Base-by-base conservation (phyloP, 2,329 filamentous ascomycete genomes). In the Lasiodiplodia citricola region DNA sequence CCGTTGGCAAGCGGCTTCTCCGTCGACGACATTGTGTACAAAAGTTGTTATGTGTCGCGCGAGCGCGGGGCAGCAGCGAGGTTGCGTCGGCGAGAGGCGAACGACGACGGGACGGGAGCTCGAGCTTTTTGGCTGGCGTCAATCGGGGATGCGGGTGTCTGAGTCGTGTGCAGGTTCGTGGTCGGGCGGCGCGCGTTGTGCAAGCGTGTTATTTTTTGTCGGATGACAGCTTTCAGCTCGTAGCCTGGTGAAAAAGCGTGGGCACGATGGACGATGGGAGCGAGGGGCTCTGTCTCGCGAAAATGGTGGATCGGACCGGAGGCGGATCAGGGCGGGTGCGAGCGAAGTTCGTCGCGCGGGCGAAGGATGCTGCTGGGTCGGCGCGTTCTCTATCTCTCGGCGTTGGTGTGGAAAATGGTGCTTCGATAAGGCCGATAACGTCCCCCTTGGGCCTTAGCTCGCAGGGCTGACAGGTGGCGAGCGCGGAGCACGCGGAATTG, bases 1-100 rank as follows among this genome's bases (percentile, higher is more conserved):
- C 60, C 60, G 44, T 69, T 69, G 25, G 54, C 57, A 23, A 68
- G 54, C 21, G 57, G 47, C 41, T 50, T 62, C 37, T 63, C 57
- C 41, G 51, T 55, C 37, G 60, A 51, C 21, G 66, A 54, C 66
- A 68, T 68, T 55, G 51, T 60, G 50, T 14, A 21, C 8, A 35
- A 35, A 35, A 35, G 28, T 14, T 35, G 28, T 14, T 35, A 35
- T 35, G 52, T 21, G 25, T 38, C 41, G 56, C 58, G 58, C 58
- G 58, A 21, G 41, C 41, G 58, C 58, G 58, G 58, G 41, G 58
- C 58, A 62, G 58, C 23, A 16, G n/a, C 11, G 23, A 35, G 31
- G 31, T 35, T 37, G n/a, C 25, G 58, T 51, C 58, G 38, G 38
- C 7, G 14, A 21, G 31, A 31, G 58, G 31, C 7, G 6, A 44